phyloP scores from a whole-genome alignment of 2,329 filamentous ascomycete genomes.

The Alternaria gansuensis region DNA sequence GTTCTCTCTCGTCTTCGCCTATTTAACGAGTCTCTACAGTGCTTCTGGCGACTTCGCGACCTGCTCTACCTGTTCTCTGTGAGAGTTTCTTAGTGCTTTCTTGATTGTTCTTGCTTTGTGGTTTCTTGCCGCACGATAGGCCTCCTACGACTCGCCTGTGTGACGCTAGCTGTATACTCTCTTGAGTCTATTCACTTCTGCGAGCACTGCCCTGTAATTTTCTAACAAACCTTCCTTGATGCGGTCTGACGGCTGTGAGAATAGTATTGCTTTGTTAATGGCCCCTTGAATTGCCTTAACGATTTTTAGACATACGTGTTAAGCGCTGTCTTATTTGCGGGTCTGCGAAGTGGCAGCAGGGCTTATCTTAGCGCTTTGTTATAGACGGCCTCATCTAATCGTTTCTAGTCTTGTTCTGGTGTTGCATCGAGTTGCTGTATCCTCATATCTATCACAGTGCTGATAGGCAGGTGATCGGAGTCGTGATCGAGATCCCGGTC shows the following conservation, averaged over 20 bases:
- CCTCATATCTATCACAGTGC: slow-evolving; percentile 26
- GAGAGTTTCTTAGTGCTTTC: slow-evolving; percentile 25
- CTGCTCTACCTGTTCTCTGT: slow-evolving; percentile 36
- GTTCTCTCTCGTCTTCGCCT: slow-evolving; percentile 34
- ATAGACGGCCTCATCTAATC: slow-evolving; percentile 14
- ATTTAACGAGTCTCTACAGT: slow-evolving; percentile 38
- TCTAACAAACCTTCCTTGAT: slow-evolving; percentile 20
- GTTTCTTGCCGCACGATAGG: slow-evolving; percentile 31
- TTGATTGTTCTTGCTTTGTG: slow-evolving; percentile 34
- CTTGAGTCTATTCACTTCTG: slow-evolving; percentile 25
- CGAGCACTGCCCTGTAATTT: slow-evolving; percentile 19
- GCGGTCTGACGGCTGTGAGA: slow-evolving; percentile 1
- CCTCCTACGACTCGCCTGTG: slow-evolving; percentile 25
- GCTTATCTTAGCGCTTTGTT: slow-evolving; percentile 17
- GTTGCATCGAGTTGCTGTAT: slow-evolving; percentile 5
- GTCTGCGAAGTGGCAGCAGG: slow-evolving; percentile 22
- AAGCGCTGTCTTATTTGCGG: slow-evolving; percentile 18
- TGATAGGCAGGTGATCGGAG: slow-evolving; percentile 35
- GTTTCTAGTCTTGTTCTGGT: slow-evolving; percentile 16
- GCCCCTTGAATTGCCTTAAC: slow-evolving; percentile 18
- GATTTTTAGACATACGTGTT: slow-evolving; percentile 21
- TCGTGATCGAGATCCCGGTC: slow-evolving; percentile 29
- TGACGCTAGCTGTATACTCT: slow-evolving; percentile 13
- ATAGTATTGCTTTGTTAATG: slow-evolving; percentile 18
- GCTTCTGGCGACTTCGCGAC: slow-evolving; percentile 28